Evolutionary conservation across 2,329 filamentous ascomycete genomes (phyloP).

Genomic region (Teratosphaeria destructans): DNA sequence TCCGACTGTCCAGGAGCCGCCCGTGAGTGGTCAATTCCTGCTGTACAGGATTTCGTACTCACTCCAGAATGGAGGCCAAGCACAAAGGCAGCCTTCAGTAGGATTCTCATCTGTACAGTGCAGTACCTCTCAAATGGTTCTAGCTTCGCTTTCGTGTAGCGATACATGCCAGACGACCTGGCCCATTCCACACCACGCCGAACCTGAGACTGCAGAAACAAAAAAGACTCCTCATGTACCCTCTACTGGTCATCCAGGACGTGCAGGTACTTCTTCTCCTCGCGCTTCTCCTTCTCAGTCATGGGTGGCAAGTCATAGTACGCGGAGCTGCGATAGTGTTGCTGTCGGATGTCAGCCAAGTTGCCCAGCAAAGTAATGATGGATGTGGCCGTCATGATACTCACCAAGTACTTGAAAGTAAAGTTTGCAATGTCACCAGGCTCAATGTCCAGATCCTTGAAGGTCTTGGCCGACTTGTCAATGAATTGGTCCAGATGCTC

Average conservation of each 20-base stretch:
- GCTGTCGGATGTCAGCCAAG: slow-evolving; percentile 44
- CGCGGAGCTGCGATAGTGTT: slow-evolving; percentile 78
- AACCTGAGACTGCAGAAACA: not conserved
- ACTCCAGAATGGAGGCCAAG: too few species aligned
- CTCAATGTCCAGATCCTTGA: slow-evolving; percentile 84
- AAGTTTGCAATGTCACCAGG: slow-evolving; percentile 75
- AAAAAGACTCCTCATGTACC: not conserved
- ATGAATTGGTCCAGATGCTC: slow-evolving; percentile 91
- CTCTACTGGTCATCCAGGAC: slow-evolving; percentile 74
- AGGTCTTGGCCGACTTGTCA: slow-evolving; percentile 85
- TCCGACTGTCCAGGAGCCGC: too few species aligned
- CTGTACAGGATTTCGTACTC: too few species aligned
- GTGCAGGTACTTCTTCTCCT: slow-evolving; percentile 95
- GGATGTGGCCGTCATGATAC: slow-evolving; percentile 23
- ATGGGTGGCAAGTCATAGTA: slow-evolving; percentile 91
- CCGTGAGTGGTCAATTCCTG: too few species aligned
- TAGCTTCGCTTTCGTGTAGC: not conserved
- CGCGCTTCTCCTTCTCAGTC: slow-evolving; percentile 85
- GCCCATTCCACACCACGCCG: not conserved
- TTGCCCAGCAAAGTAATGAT: not conserved
- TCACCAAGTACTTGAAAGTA: slow-evolving; percentile 88
- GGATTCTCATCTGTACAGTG: not conserved
- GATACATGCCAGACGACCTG: not conserved
- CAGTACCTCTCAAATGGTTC: not conserved
- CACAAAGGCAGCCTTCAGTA: too few species aligned